Percentiles rank a stretch among this genome's conserved stretches.
Evolutionary conservation across 75 land plant species (phyloP).

Genomic region (Pinus albicaulis): DNA sequence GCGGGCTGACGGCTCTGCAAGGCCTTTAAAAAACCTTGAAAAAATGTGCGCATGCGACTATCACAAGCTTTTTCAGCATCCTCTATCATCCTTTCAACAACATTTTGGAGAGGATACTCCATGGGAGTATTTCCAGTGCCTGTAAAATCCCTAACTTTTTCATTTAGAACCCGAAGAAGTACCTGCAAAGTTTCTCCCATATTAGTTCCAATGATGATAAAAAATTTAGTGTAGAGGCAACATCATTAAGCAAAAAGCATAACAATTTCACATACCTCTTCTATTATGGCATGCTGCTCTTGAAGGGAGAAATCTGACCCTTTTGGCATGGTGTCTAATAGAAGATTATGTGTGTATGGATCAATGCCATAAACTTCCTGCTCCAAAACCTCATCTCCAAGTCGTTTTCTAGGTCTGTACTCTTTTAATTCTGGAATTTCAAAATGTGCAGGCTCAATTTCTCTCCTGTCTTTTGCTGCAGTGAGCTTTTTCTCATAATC

Average conservation of each 20-base stretch:
- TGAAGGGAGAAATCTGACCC: constrained; percentile 49
- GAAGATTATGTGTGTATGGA: constrained; percentile 94
- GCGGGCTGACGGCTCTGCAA: constrained; percentile 59
- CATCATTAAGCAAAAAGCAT: neutral
- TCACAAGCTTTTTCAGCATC: constrained; percentile 49
- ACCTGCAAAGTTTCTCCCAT: constrained; percentile 23
- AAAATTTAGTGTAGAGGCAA: neutral
- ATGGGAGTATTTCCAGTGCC: constrained; percentile 92
- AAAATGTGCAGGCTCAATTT: constrained; percentile 74
- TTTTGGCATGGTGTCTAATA: constrained; percentile 92
- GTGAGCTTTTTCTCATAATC: constrained; percentile 77
- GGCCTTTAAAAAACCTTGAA: constrained; percentile 58
- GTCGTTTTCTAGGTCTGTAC: constrained; percentile 77
- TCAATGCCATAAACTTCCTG: constrained; percentile 99
- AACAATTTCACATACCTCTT: constrained; percentile 56
- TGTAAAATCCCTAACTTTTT: constrained; percentile 82
- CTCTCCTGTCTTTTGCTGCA: constrained; percentile 51
- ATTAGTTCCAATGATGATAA: no score
- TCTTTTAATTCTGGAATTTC: constrained; percentile 97
- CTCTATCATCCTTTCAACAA: constrained; percentile 58
- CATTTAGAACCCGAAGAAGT: constrained; percentile 68
- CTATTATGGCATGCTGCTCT: constrained; percentile 77
- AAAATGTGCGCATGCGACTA: constrained; percentile 30
- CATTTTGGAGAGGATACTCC: constrained; percentile 72
- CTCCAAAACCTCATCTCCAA: constrained; percentile 90